Percentiles rank a stretch among this genome's conserved stretches.
Conservation (phyloP, 1,139 yeast species). For the Protomyces lactucae-debilis region DNA sequence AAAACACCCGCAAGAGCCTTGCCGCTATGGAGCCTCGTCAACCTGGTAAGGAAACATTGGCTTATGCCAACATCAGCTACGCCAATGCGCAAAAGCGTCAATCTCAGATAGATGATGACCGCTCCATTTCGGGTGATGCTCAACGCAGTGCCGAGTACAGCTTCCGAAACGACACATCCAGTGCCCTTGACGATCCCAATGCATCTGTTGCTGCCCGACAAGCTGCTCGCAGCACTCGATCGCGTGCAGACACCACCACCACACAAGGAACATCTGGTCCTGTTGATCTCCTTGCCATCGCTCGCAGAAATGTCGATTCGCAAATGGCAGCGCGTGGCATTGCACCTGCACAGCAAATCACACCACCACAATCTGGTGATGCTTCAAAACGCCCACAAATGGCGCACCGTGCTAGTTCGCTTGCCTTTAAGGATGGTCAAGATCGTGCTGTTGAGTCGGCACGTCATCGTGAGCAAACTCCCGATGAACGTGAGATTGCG, state of each 20-base stretch:
- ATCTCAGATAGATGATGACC: background rate
- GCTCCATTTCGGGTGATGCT: conserved; percentile 2
- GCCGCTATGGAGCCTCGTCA: conserved; percentile 21
- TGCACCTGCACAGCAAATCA: background rate
- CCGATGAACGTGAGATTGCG: conserved; percentile 9
- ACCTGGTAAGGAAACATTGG: conserved; percentile 6
- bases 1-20: conserved; percentile 5
- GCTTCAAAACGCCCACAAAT: background rate
- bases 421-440: conserved; percentile 17
- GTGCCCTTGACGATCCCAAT: background rate
- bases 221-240: background rate
- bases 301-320: conserved; percentile 13
- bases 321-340: conserved; percentile 25
- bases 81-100: conserved; percentile 7
- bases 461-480: conserved; percentile 2
- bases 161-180: background rate
- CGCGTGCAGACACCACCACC: conserved; percentile 21
- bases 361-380: background rate
- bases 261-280: conserved; percentile 1
- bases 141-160: conserved; percentile 2
- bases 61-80: conserved; percentile 16
- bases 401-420: conserved; percentile 7
- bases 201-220: background rate
- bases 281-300: conserved; percentile 19
- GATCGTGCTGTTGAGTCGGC: conserved; percentile 16